phyloP scores from a whole-genome alignment of 1,284 basidiomycete genomes.

The Vanrija humicola region DNA sequence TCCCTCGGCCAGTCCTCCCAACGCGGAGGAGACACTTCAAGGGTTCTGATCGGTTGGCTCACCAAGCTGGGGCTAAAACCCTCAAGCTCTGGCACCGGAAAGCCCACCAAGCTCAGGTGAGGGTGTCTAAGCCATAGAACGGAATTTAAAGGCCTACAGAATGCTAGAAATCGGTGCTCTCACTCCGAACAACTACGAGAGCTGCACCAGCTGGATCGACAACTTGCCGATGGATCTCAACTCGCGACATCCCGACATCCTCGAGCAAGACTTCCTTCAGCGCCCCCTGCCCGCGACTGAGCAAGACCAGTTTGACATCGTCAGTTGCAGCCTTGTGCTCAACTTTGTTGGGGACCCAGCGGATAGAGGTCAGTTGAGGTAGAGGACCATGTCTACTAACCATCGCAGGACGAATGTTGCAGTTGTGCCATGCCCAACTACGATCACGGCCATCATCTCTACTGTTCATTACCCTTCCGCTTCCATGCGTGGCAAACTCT shows the following conservation, averaged over 20 bases:
- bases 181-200: constrained; percentile 70
- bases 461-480: constrained; percentile 73
- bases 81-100: no score
- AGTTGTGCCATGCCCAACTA: constrained; percentile 61
- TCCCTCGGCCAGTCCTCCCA: constrained; percentile 70
- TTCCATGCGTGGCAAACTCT: constrained; percentile 76
- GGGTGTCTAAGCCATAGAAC: not conserved
- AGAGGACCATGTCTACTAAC: not conserved
- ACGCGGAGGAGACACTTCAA: constrained; percentile 79
- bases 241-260: constrained; percentile 70
- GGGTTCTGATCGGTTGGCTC: constrained; percentile 69
- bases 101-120: not conserved
- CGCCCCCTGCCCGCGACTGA: constrained; percentile 39
- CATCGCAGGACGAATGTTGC: constrained; percentile 66
- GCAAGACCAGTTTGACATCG: constrained; percentile 63
- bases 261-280: constrained; percentile 73
- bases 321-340: constrained; percentile 78
- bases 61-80: constrained; percentile 52
- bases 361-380: constrained; percentile 61
- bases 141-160: constrained; percentile 47
- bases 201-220: constrained; percentile 65
- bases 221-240: constrained; percentile 72
- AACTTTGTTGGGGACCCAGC: constrained; percentile 76
- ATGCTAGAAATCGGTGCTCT: constrained; percentile 82
- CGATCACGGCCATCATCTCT: constrained; percentile 52